Percentiles rank a stretch among this genome's conserved stretches.
phyloP scores from a whole-genome alignment of 2,329 filamentous ascomycete species.

The Fusarium albosuccineum region DNA sequence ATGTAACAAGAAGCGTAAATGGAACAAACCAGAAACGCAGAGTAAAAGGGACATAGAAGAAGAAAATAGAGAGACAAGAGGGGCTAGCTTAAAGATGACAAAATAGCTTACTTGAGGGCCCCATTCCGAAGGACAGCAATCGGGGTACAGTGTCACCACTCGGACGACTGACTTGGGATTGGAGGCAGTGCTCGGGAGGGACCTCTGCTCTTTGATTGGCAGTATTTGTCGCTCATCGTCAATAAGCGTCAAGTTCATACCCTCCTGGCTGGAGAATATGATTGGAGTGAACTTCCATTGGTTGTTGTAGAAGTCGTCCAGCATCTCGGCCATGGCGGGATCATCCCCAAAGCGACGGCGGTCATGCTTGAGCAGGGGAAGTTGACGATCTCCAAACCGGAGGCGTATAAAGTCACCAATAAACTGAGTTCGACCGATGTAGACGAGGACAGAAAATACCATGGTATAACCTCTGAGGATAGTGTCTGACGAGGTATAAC shows the following conservation, averaged over 20 bases:
- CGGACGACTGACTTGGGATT: constrained; percentile 1
- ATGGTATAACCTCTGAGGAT: constrained; percentile 17
- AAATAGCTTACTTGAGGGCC: neutral
- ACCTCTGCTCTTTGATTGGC: constrained; percentile 8
- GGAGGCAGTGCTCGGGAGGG: neutral
- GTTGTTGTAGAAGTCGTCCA: neutral
- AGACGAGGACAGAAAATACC: constrained; percentile 34
- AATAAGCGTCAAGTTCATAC: constrained; percentile 2
- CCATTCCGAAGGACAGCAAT: constrained; percentile 13
- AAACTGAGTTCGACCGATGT: constrained; percentile 1
- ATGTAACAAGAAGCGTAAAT: too few species aligned
- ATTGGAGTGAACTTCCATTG: constrained; percentile 35
- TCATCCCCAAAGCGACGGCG: neutral
- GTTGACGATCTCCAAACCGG: constrained; percentile 4
- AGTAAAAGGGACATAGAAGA: too few species aligned
- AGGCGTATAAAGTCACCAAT: constrained; percentile 9
- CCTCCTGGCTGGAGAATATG: neutral
- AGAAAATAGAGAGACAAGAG: too few species aligned
- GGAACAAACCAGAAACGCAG: too few species aligned
- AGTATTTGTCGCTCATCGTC: constrained; percentile 12
- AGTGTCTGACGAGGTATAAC: neutral
- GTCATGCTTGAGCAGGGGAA: constrained; percentile 16
- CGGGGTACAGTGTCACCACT: constrained; percentile 7
- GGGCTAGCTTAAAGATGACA: too few species aligned
- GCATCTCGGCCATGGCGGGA: neutral